A percentile compares a stretch with the other conserved stretches of the same genome.
These are phyloP conservation scores for Atkinsonella hypoxylon DNA, from an alignment of 2,329 filamentous ascomycete species.

Conservation along the genomic window DNA sequence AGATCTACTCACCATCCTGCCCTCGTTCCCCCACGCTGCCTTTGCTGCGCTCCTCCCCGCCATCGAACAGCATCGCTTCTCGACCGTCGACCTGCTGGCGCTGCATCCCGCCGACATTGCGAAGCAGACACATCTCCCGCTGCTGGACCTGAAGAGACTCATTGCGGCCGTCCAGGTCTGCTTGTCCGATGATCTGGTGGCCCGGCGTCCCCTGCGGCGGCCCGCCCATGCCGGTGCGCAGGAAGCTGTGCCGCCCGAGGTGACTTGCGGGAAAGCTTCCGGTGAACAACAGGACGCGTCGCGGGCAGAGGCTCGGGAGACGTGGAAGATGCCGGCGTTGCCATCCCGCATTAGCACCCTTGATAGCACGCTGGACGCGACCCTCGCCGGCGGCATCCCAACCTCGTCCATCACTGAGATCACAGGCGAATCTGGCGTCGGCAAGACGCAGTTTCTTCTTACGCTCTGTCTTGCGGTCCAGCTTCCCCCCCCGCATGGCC, in stretches of 20 bases:
- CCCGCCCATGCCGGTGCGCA: not conserved
- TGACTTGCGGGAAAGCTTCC: too few relatives aligned
- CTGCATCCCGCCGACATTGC: slow-evolving; percentile 74
- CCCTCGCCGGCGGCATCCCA: slow-evolving; percentile 67
- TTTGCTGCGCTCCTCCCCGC: slow-evolving; percentile 67
- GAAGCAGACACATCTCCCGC: slow-evolving; percentile 70
- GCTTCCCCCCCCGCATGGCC: slow-evolving; percentile 59
- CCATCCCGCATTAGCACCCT: slow-evolving; percentile 67
- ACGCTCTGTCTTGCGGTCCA: slow-evolving; percentile 76
- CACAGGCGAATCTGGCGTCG: slow-evolving; percentile 83
- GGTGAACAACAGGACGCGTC: too few relatives aligned
- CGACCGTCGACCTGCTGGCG: slow-evolving; percentile 73
- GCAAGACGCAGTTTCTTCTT: slow-evolving; percentile 90
- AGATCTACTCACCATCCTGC: slow-evolving; percentile 74
- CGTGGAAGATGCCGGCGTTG: too few relatives aligned
- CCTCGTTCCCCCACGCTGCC: slow-evolving; percentile 59
- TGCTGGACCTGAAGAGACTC: slow-evolving; percentile 68
- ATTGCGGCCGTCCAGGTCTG: slow-evolving; percentile 53
- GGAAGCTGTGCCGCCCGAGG: not conserved
- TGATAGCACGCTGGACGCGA: slow-evolving; percentile 56
- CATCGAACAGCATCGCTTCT: slow-evolving; percentile 67
- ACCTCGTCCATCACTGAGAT: slow-evolving; percentile 77
- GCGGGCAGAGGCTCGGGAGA: not conserved
- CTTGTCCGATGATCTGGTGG: slow-evolving; percentile 49
- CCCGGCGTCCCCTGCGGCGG: slow-evolving; percentile 13